Percentiles rank a stretch among this genome's conserved stretches.
Conservation (phyloP, 352 stramenopile genomes). For the Phytopythium chamaehyphon region DNA sequence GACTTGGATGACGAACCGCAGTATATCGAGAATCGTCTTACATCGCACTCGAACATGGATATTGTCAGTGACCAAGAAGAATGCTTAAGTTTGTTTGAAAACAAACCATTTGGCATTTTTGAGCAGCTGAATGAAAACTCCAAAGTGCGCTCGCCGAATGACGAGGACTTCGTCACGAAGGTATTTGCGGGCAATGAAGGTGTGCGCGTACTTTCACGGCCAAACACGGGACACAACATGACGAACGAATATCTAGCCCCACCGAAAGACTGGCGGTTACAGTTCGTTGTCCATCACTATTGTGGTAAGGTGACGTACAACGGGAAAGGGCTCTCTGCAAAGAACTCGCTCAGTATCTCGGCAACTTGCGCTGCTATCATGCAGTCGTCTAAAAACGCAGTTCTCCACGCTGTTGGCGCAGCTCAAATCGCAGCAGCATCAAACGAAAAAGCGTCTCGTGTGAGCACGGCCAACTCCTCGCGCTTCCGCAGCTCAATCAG, state of each 20-base stretch:
- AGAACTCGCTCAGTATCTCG: conserved; percentile 75
- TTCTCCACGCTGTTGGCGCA: conserved; percentile 62
- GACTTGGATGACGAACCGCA: conserved; percentile 60
- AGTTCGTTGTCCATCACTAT: conserved; percentile 76
- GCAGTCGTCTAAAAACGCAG: conserved; percentile 78
- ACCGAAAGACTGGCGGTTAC: conserved; percentile 69
- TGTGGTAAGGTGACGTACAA: conserved; percentile 73
- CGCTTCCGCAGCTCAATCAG: conserved; percentile 48
- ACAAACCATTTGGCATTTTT: conserved; percentile 71
- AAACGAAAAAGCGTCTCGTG: conserved; percentile 42
- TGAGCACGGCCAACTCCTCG: conserved; percentile 23
- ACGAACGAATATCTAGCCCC: conserved; percentile 64
- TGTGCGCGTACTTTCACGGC: conserved; percentile 37
- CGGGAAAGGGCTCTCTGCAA: conserved; percentile 57
- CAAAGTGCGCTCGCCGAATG: conserved; percentile 57
- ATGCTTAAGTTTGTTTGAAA: conserved; percentile 70
- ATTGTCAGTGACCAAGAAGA: conserved; percentile 53
- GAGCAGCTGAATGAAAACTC: conserved; percentile 62
- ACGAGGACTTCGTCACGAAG: conserved; percentile 80
- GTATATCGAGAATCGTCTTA: conserved; percentile 59
- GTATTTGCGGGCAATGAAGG: conserved; percentile 71
- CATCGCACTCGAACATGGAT: conserved; percentile 47
- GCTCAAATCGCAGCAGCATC: conserved; percentile 60
- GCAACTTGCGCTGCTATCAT: conserved; percentile 79
- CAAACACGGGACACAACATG: conserved; percentile 51